These are phyloP conservation scores for Recurvomyces mirabilis DNA, from an alignment of 495 filamentous ascomycete genomes.

Conservation along the genomic window DNA sequence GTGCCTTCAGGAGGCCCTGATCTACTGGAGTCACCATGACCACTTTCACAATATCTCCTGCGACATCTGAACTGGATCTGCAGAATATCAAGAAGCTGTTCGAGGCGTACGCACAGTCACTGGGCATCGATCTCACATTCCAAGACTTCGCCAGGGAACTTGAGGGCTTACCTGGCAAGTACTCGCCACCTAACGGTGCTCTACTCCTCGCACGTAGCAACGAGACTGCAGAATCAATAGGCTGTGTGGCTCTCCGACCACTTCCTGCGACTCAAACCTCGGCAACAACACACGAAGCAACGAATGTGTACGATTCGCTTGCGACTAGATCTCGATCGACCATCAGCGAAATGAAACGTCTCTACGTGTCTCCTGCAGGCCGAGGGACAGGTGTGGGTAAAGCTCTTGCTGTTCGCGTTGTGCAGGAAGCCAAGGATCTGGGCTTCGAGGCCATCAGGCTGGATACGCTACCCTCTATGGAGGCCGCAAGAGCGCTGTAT, in stretches of 20 bases:
- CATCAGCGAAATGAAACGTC: slow-evolving; percentile 51
- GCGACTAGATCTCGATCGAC: too few relatives aligned
- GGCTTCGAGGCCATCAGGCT: slow-evolving; percentile 46
- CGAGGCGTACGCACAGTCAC: slow-evolving; percentile 40
- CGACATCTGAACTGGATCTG: slow-evolving; percentile 32
- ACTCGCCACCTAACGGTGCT: slow-evolving; percentile 35
- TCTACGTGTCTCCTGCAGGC: slow-evolving; percentile 39
- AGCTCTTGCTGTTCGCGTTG: slow-evolving; percentile 34
- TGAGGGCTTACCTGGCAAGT: slow-evolving; percentile 43
- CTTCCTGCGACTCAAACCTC: too few relatives aligned
- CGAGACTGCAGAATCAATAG: slow-evolving; percentile 28
- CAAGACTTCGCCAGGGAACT: slow-evolving; percentile 47
- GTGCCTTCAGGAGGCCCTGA: too few relatives aligned
- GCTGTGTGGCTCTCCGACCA: slow-evolving; percentile 41
- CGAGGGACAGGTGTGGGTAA: slow-evolving; percentile 41
- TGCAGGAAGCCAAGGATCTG: slow-evolving; percentile 35
- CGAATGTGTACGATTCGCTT: too few relatives aligned
- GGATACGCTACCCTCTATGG: slow-evolving; percentile 48
- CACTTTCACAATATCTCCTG: slow-evolving; percentile 15
- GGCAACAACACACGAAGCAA: too few relatives aligned
- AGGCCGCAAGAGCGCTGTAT: slow-evolving; percentile 42
- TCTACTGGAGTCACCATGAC: too few relatives aligned
- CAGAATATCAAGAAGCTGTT: slow-evolving; percentile 35
- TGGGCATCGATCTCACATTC: slow-evolving; percentile 46
- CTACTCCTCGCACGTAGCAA: slow-evolving; percentile 37